Base-by-base conservation (phyloP, 2,329 filamentous ascomycete species). In the Arthroderma sp. region DNA sequence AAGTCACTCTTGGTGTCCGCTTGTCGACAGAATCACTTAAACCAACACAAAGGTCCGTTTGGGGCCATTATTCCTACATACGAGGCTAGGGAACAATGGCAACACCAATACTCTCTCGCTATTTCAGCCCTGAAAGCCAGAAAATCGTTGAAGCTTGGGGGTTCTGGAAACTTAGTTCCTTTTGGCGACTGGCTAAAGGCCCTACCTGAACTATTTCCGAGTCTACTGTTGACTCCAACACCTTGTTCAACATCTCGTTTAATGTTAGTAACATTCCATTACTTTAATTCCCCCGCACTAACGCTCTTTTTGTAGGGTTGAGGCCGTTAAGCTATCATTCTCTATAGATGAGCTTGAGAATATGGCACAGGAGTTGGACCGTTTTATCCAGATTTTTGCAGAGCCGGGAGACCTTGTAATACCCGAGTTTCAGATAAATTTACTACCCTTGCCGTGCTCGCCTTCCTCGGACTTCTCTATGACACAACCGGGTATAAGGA, bases 311-410 rank as follows among this genome's bases (percentile, higher is more conserved):
- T 23, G 6, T 5, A 54, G 51, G 33, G 17, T 33, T 8, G 51
- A 54, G 33, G 17, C 37, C 2, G 33, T 51, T 8, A 33, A 23
- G n/a, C 13, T 4, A 9, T 39, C 47, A n/a, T 9, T 47, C 33
- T 35, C 5, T 6, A 23, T 71, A 37, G 66, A 70, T 33, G 70
- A 72, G 56, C 70, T 74, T 37, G 72, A 74, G 51, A 63, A 70
- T 39, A 68, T 66, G 47, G 63, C 68, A 13, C 61, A 64, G 21
- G 66, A 67, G 39, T 58, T 73, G 15, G 61, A 66, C 8, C 59
- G 56, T 31, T 64, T 73, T 35, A 49, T 67, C 17, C 64, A 64
- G 23, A 52, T 53, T 6, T 43, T 62, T 28, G 19, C 28, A 28
- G 52, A 49, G 38, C 9, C 54, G 21, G 39, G 23, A 23, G 31